phyloP scores from a whole-genome alignment of 306 rosid genomes.

The Quercus ilex region DNA sequence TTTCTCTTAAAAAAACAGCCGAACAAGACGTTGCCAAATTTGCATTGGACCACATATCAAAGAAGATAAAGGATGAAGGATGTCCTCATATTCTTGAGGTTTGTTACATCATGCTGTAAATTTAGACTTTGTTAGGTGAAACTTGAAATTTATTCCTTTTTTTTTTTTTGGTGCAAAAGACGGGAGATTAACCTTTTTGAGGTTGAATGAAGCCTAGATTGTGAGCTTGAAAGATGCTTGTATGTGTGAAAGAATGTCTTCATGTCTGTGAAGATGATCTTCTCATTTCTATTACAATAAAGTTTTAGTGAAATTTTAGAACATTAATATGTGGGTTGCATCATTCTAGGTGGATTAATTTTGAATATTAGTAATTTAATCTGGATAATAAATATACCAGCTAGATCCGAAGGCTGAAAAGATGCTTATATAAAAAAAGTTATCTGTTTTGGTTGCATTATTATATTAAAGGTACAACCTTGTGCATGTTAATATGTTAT shows the following conservation, averaged over 20 bases:
- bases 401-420: too few relatives aligned
- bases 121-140: background rate
- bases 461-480: background rate
- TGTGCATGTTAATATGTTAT: background rate
- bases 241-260: too few relatives aligned
- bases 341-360: background rate
- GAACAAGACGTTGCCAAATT: constrained; percentile 50
- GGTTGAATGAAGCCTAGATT: too few relatives aligned
- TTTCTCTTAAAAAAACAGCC: constrained; percentile 26
- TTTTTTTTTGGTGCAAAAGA: background rate
- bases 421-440: too few relatives aligned
- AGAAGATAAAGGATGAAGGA: constrained; percentile 28
- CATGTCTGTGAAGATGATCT: too few relatives aligned
- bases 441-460: too few relatives aligned
- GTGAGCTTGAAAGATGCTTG: too few relatives aligned
- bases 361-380: background rate
- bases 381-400: too few relatives aligned
- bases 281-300: background rate
- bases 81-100: constrained; percentile 36
- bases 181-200: background rate
- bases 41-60: constrained; percentile 26
- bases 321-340: background rate
- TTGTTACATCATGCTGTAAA: background rate
- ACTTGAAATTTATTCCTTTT: too few relatives aligned
- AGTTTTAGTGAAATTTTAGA: background rate